Conservation (phyloP, 306 rosid species). For the Rosa lucieae region DNA sequence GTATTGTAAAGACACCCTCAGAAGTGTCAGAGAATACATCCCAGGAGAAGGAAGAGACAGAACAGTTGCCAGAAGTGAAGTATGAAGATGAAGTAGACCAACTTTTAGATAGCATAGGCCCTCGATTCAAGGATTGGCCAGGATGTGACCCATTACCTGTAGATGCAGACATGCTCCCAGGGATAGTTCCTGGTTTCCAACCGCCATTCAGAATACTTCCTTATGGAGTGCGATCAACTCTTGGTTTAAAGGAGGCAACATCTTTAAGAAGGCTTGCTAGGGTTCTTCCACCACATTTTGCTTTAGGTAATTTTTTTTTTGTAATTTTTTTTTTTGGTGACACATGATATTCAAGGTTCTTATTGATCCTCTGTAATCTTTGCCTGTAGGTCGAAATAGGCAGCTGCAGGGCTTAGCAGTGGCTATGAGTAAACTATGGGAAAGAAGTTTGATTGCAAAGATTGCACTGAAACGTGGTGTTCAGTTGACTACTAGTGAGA, state of each 20-base stretch:
- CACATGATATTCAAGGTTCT: slow-evolving; percentile 20
- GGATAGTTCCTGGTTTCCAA: slow-evolving; percentile 65
- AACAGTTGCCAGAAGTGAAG: slow-evolving; percentile 42
- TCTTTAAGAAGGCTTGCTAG: slow-evolving; percentile 79
- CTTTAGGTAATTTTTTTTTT: slow-evolving; percentile 55
- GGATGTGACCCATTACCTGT: slow-evolving; percentile 90
- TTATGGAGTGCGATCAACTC: slow-evolving; percentile 72
- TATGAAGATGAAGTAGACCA: slow-evolving; percentile 83
- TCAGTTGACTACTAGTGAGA: slow-evolving; percentile 92
- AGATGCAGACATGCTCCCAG: slow-evolving; percentile 87
- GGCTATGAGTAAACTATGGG: slow-evolving; percentile 88
- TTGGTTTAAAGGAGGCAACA: slow-evolving; percentile 81
- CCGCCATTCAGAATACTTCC: slow-evolving; percentile 98
- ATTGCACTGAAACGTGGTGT: slow-evolving; percentile 98
- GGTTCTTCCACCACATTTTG: slow-evolving; percentile 97
- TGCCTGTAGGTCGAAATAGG: slow-evolving; percentile 73
- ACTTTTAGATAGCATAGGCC: slow-evolving; percentile 76
- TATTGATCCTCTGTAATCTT: slow-evolving; percentile 28
- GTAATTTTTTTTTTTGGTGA: not conserved
- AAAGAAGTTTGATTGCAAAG: slow-evolving; percentile 81
- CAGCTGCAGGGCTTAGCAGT: slow-evolving; percentile 91
- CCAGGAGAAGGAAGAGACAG: slow-evolving; percentile 35
- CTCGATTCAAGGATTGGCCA: slow-evolving; percentile 88
- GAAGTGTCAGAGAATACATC: slow-evolving; percentile 39
- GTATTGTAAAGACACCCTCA: slow-evolving; percentile 24